A percentile compares a stretch with the other conserved stretches of the same genome.
Evolutionary conservation across 805 yeast species (phyloP).

Genomic region (Monosporozyma aquatica): DNA sequence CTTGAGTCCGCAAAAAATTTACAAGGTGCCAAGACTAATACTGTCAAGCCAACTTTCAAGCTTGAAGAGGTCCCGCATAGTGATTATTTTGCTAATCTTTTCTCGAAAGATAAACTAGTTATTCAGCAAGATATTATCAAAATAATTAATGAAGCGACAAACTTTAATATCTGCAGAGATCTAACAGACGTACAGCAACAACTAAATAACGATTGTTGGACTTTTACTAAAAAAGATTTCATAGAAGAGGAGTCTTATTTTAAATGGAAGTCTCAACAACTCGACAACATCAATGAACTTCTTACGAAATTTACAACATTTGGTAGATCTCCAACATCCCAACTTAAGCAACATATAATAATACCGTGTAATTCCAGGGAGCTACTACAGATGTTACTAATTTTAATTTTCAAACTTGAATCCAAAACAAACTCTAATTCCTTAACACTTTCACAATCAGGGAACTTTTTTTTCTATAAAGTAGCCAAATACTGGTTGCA

Average conservation of each 20-base stretch:
- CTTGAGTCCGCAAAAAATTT: neutral
- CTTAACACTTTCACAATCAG: constrained; percentile 34
- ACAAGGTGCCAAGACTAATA: neutral
- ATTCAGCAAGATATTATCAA: constrained; percentile 47
- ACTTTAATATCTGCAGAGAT: constrained; percentile 16
- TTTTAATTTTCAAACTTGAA: constrained; percentile 38
- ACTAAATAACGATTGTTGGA: constrained; percentile 23
- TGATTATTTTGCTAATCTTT: constrained; percentile 39
- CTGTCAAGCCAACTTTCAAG: constrained; percentile 40
- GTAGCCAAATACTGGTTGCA: constrained; percentile 54
- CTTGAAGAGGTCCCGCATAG: constrained; percentile 48
- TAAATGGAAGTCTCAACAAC: constrained; percentile 36
- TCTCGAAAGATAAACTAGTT: constrained; percentile 38
- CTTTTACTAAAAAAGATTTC: constrained; percentile 32
- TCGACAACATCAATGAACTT: constrained; percentile 25
- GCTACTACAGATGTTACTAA: constrained; percentile 34
- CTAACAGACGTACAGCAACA: constrained; percentile 5
- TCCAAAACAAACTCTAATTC: constrained; percentile 6
- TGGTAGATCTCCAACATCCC: constrained; percentile 2
- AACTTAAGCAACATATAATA: constrained; percentile 9
- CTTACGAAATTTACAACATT: constrained; percentile 16
- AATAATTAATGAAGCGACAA: constrained; percentile 12
- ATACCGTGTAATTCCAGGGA: constrained; percentile 38
- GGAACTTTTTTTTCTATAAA: constrained; percentile 35
- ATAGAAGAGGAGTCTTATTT: constrained; percentile 27